These are phyloP conservation scores for Podospora sp. DNA, from an alignment of 495 filamentous ascomycete genomes.

Conservation along the genomic window DNA sequence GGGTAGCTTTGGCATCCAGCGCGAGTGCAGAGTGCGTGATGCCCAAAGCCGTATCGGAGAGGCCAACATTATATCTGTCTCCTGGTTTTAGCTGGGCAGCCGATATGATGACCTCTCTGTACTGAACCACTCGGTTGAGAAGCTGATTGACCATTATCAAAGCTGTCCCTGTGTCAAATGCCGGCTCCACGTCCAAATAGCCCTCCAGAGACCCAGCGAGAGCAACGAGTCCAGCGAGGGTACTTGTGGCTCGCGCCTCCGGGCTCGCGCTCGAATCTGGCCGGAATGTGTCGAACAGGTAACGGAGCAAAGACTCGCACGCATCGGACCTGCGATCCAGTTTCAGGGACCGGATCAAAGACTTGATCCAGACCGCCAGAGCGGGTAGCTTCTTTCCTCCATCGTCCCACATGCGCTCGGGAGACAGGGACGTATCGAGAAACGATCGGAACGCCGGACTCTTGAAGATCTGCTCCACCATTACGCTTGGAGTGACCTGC, in stretches of 20 bases:
- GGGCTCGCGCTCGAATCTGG: conserved; percentile 38
- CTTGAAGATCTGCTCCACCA: conserved; percentile 76
- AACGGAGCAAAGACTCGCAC: conserved; percentile 68
- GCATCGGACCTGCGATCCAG: conserved; percentile 68
- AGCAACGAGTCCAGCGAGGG: conserved; percentile 49
- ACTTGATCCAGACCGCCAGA: conserved; percentile 65
- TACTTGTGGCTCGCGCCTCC: conserved; percentile 47
- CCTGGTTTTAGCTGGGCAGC: conserved; percentile 41
- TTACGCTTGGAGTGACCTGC: conserved; percentile 68
- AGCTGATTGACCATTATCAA: conserved; percentile 56
- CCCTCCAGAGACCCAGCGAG: conserved; percentile 49
- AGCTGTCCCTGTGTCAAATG: conserved; percentile 49
- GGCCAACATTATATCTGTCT: conserved; percentile 42
- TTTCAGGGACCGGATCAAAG: conserved; percentile 76
- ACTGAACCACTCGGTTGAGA: conserved; percentile 51
- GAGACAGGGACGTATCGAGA: conserved; percentile 58
- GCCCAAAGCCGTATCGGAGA: conserved; percentile 54
- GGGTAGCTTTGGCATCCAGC: conserved; percentile 74
- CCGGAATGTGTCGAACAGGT: conserved; percentile 70
- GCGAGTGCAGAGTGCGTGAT: conserved; percentile 71
- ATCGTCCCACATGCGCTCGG: conserved; percentile 58
- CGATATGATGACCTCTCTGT: conserved; percentile 48
- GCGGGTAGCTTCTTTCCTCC: conserved; percentile 59
- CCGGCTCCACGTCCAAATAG: conserved; percentile 42
- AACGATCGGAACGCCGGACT: conserved; percentile 67